Conservation (phyloP, 1,284 basidiomycete species). For the Apiotrichum akiyoshidainum region DNA sequence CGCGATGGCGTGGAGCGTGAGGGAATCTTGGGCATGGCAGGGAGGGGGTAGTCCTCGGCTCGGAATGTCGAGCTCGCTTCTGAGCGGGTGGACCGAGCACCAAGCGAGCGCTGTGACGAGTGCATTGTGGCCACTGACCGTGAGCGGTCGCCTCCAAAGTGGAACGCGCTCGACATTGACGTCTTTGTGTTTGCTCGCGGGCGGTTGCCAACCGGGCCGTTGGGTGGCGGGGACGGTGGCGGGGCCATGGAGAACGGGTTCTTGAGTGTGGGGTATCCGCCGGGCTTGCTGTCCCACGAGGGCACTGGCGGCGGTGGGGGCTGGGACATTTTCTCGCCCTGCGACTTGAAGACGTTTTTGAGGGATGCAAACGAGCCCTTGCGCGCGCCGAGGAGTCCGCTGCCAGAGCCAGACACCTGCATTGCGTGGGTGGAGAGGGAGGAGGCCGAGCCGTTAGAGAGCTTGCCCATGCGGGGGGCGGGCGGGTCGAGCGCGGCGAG, state of each 20-base stretch:
- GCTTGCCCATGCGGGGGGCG: constrained; percentile 31
- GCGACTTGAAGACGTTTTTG: constrained; percentile 75
- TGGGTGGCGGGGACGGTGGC: constrained; percentile 30
- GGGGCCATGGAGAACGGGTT: constrained; percentile 42
- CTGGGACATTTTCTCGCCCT: constrained; percentile 7
- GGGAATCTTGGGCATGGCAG: constrained; percentile 40
- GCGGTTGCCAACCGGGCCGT: constrained; percentile 10
- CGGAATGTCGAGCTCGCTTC: constrained; percentile 40
- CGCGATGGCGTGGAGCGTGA: constrained; percentile 33
- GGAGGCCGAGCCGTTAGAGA: constrained; percentile 49
- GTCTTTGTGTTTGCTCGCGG: constrained; percentile 17
- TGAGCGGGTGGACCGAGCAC: constrained; percentile 39
- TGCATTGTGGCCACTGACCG: constrained; percentile 33
- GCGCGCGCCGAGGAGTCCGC: constrained; percentile 53
- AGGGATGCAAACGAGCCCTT: constrained; percentile 79
- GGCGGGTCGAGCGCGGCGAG: constrained; percentile 7
- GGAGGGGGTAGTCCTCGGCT: constrained; percentile 40
- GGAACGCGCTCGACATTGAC: constrained; percentile 9
- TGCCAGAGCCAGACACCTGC: constrained; percentile 9
- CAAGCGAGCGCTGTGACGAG: constrained; percentile 36
- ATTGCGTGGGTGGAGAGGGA: constrained; percentile 44
- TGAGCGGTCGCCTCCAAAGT: constrained; percentile 28
- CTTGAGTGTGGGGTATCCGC: constrained; percentile 42
- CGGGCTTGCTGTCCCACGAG: constrained; percentile 24
- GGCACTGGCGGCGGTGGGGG: constrained; percentile 37